phyloP scores from a whole-genome alignment of 139 green algal genomes.

The Raphidocelis subcapitata region DNA sequence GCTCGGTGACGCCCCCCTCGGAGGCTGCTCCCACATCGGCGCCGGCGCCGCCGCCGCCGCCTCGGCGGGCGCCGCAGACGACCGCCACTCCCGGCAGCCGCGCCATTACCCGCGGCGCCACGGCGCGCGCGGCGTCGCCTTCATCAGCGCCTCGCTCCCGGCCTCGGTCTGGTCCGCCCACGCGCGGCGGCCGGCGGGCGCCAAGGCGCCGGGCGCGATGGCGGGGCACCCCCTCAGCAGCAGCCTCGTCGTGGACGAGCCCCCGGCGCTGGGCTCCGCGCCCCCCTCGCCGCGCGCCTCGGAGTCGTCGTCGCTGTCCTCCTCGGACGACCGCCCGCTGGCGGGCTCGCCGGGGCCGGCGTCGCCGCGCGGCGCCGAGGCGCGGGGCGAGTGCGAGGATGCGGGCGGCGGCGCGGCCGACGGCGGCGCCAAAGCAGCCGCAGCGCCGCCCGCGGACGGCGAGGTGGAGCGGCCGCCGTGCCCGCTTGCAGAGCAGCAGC shows the following conservation, averaged over 20 bases:
- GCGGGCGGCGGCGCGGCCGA: background rate
- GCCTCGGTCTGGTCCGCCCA: background rate
- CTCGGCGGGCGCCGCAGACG: too few species aligned
- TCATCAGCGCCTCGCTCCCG: too few species aligned
- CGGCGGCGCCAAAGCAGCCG: background rate
- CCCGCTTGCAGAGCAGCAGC: background rate
- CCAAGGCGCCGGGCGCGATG: conserved; percentile 7
- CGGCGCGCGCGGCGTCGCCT: too few species aligned
- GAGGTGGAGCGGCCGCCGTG: background rate
- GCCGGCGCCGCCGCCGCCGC: too few species aligned
- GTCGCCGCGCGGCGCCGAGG: background rate
- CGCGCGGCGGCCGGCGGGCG: background rate
- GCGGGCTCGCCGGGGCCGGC: background rate
- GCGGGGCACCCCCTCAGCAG: conserved; percentile 23
- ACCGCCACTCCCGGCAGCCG: too few species aligned
- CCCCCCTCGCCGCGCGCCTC: background rate
- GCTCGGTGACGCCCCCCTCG: too few species aligned
- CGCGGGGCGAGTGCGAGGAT: background rate
- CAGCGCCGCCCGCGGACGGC: too few species aligned
- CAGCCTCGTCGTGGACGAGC: conserved; percentile 16
- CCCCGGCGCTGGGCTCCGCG: background rate
- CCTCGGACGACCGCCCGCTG: background rate
- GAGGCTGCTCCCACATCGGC: too few species aligned
- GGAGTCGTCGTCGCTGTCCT: background rate
- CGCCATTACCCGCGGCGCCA: too few species aligned